Percentiles rank a stretch among this genome's conserved stretches.
Conservation (phyloP, 345 rosid species). For the Camelina laxa region DNA sequence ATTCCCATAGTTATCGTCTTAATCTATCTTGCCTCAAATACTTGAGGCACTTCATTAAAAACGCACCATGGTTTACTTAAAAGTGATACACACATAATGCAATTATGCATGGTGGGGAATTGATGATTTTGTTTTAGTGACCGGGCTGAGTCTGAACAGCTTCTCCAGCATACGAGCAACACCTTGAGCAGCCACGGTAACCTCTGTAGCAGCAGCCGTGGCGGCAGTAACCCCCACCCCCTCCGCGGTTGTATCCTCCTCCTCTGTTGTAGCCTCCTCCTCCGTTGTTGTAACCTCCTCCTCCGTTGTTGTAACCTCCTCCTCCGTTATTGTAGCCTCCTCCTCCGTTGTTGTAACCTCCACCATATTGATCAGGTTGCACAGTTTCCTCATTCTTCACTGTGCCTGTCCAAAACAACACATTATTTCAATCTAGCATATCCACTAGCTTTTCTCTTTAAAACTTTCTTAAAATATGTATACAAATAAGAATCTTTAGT, state of each 20-base stretch:
- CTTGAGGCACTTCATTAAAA: not conserved
- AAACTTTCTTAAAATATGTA: no score
- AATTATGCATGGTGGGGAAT: not conserved
- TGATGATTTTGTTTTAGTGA: constrained; percentile 1
- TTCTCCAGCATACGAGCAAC: constrained; percentile 8
- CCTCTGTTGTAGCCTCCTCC: not conserved
- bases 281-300: not conserved
- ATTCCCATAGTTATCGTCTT: not conserved
- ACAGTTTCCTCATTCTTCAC: not conserved
- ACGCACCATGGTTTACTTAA: not conserved
- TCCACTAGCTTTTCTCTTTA: not conserved
- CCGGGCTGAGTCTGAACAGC: constrained; percentile 25
- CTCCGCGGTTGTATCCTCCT: not conserved
- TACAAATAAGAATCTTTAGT: not conserved
- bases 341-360: not conserved
- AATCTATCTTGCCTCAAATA: not conserved
- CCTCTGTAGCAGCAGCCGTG: constrained; percentile 18
- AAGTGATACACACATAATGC: constrained; percentile 10
- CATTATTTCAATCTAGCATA: not conserved
- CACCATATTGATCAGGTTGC: not conserved
- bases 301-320: not conserved
- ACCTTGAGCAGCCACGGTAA: constrained; percentile 5
- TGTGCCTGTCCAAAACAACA: not conserved
- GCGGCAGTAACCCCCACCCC: not conserved
- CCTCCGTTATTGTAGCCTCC: not conserved